A percentile compares a stretch with the other conserved stretches of the same genome.
Evolutionary conservation across 805 yeast species (phyloP).

Genomic region (Candida tibetensis): DNA sequence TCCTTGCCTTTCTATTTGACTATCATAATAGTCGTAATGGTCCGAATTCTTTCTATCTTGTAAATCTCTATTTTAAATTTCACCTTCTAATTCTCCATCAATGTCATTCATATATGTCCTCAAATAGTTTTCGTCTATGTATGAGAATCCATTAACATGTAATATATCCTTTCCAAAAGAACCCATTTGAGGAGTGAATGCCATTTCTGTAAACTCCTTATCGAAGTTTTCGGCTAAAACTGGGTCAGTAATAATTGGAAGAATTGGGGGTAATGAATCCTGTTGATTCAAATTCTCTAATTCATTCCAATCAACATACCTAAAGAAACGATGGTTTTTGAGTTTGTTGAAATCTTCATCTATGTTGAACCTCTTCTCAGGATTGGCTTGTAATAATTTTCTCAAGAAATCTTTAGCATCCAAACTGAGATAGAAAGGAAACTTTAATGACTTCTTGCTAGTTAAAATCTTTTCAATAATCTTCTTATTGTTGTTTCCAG

Average conservation of each 20-base stretch:
- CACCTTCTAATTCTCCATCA: too few species aligned
- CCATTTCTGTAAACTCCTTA: conserved; percentile 41
- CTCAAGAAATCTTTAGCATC: conserved; percentile 43
- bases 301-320: conserved; percentile 36
- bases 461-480: conserved; percentile 38
- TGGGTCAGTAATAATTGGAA: conserved; percentile 44
- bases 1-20: too few species aligned
- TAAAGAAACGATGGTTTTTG: conserved; percentile 38
- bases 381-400: conserved; percentile 35
- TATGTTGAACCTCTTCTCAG: conserved; percentile 35
- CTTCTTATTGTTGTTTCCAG: conserved; percentile 39
- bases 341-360: conserved; percentile 36
- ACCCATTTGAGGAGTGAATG: conserved; percentile 27
- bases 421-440: conserved; percentile 39
- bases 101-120: conserved; percentile 4
- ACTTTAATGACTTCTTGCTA: conserved; percentile 30
- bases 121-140: conserved; percentile 38
- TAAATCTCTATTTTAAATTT: too few species aligned
- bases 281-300: conserved; percentile 22
- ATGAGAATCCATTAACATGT: conserved; percentile 41
- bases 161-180: conserved; percentile 26
- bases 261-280: conserved; percentile 36
- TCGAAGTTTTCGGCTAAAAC: conserved; percentile 45
- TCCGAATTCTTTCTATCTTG: too few species aligned
- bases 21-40: too few species aligned